Base-by-base conservation (phyloP, 73 alveolate genomes). In the Diophrys appendiculata region DNA sequence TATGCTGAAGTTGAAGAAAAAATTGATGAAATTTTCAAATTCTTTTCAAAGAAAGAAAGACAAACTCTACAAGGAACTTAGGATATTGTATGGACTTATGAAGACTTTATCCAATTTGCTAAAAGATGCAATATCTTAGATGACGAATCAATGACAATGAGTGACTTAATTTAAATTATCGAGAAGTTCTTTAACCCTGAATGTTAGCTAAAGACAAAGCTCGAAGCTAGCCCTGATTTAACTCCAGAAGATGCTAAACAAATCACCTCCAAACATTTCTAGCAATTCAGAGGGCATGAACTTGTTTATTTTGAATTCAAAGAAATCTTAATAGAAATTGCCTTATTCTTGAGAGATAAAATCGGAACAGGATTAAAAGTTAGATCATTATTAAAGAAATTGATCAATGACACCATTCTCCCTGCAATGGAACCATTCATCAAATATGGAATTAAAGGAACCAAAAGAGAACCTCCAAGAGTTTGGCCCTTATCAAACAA, bases 401-500 rank as follows among this genome's bases (percentile, higher is more conserved):
- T 87, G 84, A 34, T 87, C 31, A 89, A 87, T 24, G 90, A 87
- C 54, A 2, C 33, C 33, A 24, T 87, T 73, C 25, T 83, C 25
- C 29, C 67, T 69, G 60, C 34, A 18, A 54, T 76, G 28, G 53
- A 25, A 29, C 77, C 85, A 0, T 53, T 33, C 83, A 65, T 80
- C 26, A 84, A 83, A 78, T 69, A 34, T 35, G 80, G 78, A 54
- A 23, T 23, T 1, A 33, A 30, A 2, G 71, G 31, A 8, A 32
- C 69, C 56, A 77, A 74, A 23, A 43, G 60, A 43, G 60, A 43
- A 43, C 73, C 74, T n/a, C 74, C 76, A 8, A 73, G 88, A 32
- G 83, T 43, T 3, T 87, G 94, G 94, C 94, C 94, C n/a, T 90
- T 78, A 35, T 68, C 69, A 53, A 32, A 87, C 54, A 87, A 87